Conservation (phyloP, 148 eudicot species). For the Rhododendron griersonianum region DNA sequence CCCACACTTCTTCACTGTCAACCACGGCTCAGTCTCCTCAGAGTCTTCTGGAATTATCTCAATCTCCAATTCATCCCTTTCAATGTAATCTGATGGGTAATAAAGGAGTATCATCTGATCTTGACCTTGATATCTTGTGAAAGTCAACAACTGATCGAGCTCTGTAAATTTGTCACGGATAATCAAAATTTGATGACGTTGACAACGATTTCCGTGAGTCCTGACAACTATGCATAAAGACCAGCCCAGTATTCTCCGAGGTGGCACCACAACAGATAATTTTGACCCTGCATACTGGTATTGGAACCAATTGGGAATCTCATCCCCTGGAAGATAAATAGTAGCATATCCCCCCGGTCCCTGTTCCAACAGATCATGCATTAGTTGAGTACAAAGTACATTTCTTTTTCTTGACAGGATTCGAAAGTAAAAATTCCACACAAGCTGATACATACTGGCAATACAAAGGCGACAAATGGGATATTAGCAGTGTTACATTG, state of each 20-base stretch:
- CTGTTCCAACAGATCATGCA: neutral
- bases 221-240: neutral
- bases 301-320: neutral
- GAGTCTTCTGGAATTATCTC: neutral
- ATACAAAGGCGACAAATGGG: neutral
- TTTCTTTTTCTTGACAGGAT: neutral
- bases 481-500: neutral
- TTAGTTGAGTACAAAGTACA: neutral
- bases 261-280: neutral
- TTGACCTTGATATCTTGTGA: neutral
- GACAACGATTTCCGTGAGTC: neutral
- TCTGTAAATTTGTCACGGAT: neutral
- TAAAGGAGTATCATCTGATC: neutral
- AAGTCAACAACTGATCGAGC: neutral
- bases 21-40: neutral
- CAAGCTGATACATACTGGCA: neutral
- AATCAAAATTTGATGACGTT: neutral
- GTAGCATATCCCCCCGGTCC: neutral
- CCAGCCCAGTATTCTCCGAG: neutral
- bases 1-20: neutral
- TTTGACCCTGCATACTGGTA: neutral
- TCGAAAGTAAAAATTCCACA: neutral
- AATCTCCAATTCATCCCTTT: neutral
- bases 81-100: neutral
- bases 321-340: neutral